phyloP scores from a whole-genome alignment of 495 filamentous ascomycete species.

The Neurospora tetrasperma region DNA sequence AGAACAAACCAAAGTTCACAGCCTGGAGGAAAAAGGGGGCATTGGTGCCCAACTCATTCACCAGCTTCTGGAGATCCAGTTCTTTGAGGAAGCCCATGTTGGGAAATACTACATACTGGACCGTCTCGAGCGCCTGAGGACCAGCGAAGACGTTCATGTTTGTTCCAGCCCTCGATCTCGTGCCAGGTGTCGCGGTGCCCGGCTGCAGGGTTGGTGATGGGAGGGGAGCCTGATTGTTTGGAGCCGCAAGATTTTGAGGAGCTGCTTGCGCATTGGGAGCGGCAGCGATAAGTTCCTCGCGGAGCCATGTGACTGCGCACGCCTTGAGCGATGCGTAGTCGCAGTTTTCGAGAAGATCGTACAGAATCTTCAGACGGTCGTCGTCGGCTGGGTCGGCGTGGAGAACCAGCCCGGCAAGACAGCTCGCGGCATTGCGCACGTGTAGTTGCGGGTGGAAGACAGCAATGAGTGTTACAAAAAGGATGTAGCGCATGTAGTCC shows the following conservation, averaged over 20 bases:
- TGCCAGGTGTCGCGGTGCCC: constrained; percentile 8
- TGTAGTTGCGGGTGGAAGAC: constrained; percentile 56
- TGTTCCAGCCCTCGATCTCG: constrained; percentile 13
- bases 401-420: constrained; percentile 60
- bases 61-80: constrained; percentile 13
- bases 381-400: constrained; percentile 65
- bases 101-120: constrained; percentile 38
- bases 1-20: constrained; percentile 39
- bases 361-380: constrained; percentile 64
- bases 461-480: constrained; percentile 54
- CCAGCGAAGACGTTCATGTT: constrained; percentile 47
- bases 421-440: constrained; percentile 62
- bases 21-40: constrained; percentile 36
- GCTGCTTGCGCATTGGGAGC: constrained; percentile 5
- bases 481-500: constrained; percentile 46
- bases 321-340: constrained; percentile 69
- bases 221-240: not conserved
- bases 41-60: constrained; percentile 29
- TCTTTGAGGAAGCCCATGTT: constrained; percentile 21
- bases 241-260: not conserved
- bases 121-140: constrained; percentile 35
- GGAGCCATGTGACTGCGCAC: constrained; percentile 76
- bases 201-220: constrained; percentile 1
- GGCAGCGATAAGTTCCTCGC: constrained; percentile 63
- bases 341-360: constrained; percentile 71